Evolutionary conservation across 2,329 filamentous ascomycete genomes (phyloP), one percentile per base, ranked within the genome.

Genomic region (Aspergillus sp.): DNA sequence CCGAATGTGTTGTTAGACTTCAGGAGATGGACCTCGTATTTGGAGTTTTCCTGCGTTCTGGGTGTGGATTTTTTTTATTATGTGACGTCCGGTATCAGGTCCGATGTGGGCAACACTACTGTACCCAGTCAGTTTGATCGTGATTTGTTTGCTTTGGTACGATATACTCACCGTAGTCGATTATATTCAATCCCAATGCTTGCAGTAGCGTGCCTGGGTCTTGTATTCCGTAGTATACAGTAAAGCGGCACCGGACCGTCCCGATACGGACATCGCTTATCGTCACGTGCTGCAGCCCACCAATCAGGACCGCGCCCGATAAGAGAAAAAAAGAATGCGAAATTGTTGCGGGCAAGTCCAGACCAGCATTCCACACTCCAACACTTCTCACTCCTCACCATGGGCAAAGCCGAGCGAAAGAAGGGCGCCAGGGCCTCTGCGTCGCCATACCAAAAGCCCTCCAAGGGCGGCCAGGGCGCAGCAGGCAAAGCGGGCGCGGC

Each of bases 401-500:
- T 86, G 84, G 82, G 80, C 17, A 86, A 86, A 70, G 71, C 76
- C 45, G 79, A 79, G 60, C 71, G 75, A n/a, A 69, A 74, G 55
- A 86, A 85, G 77, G 82, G 82, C 73, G 78, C 81, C 64, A 77
- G 77, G 59, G 74, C 77, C 55, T 71, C 73, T 8, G 66, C 71
- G 23, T 69, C 69, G 70, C 76, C 52, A 84, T 85, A 72, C 70
- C 79, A 50, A 23, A 54, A 47, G 15, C 56, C 51, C 15, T 35
- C 21, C 3, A 58, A 49, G 17, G 46, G 21, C 39, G 46, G 21
- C 9, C 23, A 21, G 12, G 43, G 52, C 21, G 19, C 43, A 14
- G 41, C 17, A 17, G 54, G 17, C 21, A 74, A 76, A 40, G 77
- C 79, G 6, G 80, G 81, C 43, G 92, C 96, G 79, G 93, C 90